Base-by-base conservation (phyloP, 2,329 filamentous ascomycete species). In the Simplicillium aogashimaense region DNA sequence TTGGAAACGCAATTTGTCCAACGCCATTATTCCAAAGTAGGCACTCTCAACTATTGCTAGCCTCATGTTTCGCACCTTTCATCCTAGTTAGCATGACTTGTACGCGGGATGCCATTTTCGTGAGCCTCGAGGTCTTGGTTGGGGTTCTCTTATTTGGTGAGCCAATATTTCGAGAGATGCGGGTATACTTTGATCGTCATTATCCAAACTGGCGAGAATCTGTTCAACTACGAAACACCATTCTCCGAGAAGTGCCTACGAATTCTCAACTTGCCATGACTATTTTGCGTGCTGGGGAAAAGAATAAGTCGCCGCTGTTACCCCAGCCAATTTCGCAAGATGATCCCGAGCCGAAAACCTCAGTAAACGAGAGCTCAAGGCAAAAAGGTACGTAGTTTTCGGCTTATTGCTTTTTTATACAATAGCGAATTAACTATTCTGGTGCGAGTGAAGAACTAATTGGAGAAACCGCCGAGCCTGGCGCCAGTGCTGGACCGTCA, bases 181-280 rank as follows among this genome's bases (percentile, higher is more conserved):
- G 86, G 4, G 58, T 59, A 12, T 74, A 76, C 48, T 58, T 85
- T 25, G 81, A 85, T 57, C 63, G 60, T 11, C 67, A 67, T 7
- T 72, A 78, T 48, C 85, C 85, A 1, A 65, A 80, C 48, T 92
- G 86, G 86, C 71, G 85, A 51, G 83, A 82, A 49, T 66, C 86
- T 7, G 66, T 89, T n/a, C 79, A 88, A 51, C 61, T 87, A 10
- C 72, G 82, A 44, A 87, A 87, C 49, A 86, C 82, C 0, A 56
- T 92, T 2, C 74, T 94, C 39, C 86, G 83, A 54, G 85, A 85
- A 3, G 81, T 90, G 0, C 87, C 87, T 1, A 94, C 86, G 2
- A 90, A 94, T 54, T 85, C 86, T 3, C 87, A 94, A 53, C 74
- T 94, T n/a, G 81, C 86, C 0, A 65, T 94, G 25, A 92, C 86